Base-by-base conservation (phyloP, 257 asterid species). In the Solanum ahanhuiri region DNA sequence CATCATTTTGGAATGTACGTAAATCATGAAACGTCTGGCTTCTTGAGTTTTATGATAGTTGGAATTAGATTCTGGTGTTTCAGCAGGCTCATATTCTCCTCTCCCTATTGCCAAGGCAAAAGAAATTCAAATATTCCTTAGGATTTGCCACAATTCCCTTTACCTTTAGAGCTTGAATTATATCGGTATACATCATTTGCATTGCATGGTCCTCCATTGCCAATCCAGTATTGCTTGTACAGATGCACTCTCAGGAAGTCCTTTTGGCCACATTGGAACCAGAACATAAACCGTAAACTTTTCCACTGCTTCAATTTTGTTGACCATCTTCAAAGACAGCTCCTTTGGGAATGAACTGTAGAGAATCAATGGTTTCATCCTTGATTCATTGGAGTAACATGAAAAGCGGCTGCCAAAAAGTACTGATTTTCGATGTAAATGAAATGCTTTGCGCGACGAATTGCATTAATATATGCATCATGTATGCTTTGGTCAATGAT, bases 1-100 rank as follows among this genome's bases (percentile, higher is more conserved):
- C 87, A 85, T 85, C 82, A 69, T 69, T 25, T 85, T 85, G 82
- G 87, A 22, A 69, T 85, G 87, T 28, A 85, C 87, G 9, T 85
- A 85, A n/a, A 85, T 85, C 87, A 85, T 85, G 82, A 85, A 85
- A 41, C 87, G 87, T 12, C 87, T 51, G 11, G 82, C 81, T 41
- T 84, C 67, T 57, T 84, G 87, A 43, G 87, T 67, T 85, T 54
- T 67, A 2, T 11, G 9, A 85, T 69, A 70, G 63, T 30, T 51
- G 20, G 87, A 18, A 85, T 69, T 81, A 4, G 87, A 45, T 5
- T 84, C 82, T 14, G 82, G 87, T 57, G 51, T 25, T 45, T 69
- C 87, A 39, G 67, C 41, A 41, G 87, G 87, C 30, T 84, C 87
- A 25, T 84, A 84, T 17, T 84, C 87, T 43, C 87, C 87, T 14